Percentiles rank a stretch among this genome's conserved stretches.
phyloP scores from a whole-genome alignment of 495 filamentous ascomycete genomes.

The Xylaria bambusicola region DNA sequence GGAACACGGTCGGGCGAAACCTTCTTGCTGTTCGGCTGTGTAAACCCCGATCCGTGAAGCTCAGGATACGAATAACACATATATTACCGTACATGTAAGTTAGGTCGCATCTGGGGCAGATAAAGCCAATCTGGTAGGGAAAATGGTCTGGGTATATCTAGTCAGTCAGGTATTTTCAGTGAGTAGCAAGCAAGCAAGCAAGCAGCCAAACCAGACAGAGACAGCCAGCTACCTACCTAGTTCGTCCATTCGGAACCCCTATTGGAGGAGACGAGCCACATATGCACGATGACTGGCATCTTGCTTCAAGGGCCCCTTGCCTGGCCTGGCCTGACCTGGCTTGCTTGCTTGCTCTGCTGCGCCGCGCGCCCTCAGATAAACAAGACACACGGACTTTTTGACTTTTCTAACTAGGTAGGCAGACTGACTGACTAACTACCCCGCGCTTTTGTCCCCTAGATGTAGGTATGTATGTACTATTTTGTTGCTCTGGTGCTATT shows the following conservation, averaged over 20 bases:
- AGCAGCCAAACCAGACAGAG: neutral
- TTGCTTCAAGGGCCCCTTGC: too few relatives aligned
- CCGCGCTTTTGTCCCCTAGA: neutral
- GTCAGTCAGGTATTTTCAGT: neutral
- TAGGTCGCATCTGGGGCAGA: too few relatives aligned
- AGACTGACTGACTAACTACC: neutral
- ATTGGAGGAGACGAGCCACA: constrained; percentile 11
- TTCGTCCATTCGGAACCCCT: constrained; percentile 6
- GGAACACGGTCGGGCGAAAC: too few relatives aligned
- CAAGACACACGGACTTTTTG: constrained; percentile 12
- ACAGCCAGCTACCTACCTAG: too few relatives aligned
- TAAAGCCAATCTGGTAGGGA: too few relatives aligned
- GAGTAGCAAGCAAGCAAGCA: neutral
- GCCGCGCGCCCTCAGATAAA: constrained; percentile 13
- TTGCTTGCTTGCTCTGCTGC: too few relatives aligned
- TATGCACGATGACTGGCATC: constrained; percentile 23
- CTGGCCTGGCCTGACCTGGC: too few relatives aligned
- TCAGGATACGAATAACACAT: neutral
- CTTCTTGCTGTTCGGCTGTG: neutral
- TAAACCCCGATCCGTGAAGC: neutral
- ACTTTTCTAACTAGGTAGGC: too few relatives aligned
- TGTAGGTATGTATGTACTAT: too few relatives aligned
- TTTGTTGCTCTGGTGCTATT: constrained; percentile 9
- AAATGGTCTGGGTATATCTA: too few relatives aligned
- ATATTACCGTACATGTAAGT: neutral